phyloP scores from a whole-genome alignment of 352 stramenopile species.

The Globisporangium uncinulatum region DNA sequence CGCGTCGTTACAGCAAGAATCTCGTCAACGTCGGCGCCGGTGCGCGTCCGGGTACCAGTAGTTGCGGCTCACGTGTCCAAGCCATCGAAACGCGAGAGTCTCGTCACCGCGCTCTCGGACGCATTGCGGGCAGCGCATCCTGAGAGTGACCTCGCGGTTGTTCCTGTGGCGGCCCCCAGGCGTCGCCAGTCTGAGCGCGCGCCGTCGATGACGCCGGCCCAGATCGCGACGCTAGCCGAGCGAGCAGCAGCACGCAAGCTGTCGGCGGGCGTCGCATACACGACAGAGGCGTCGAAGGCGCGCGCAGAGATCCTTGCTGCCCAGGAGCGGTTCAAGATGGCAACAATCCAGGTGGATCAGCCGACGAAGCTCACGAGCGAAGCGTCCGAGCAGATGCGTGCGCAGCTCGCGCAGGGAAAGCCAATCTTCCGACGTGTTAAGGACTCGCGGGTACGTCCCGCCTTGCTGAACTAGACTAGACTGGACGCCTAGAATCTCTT shows the following conservation, averaged over 20 bases:
- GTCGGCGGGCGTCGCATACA: conserved; percentile 11
- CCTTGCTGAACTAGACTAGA: neutral
- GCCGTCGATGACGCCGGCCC: conserved; percentile 6
- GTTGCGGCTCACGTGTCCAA: neutral
- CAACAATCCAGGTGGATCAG: conserved; percentile 2
- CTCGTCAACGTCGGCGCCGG: neutral
- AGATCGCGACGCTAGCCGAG: conserved; percentile 2
- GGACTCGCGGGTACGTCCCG: conserved; percentile 10
- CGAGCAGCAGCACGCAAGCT: conserved; percentile 7
- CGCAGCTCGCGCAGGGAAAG: conserved; percentile 12
- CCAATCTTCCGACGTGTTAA: conserved; percentile 15
- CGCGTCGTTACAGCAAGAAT: neutral
- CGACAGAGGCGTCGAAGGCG: conserved; percentile 4
- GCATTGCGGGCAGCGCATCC: conserved; percentile 3
- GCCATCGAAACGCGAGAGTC: conserved; percentile 7
- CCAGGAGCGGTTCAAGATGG: conserved; percentile 6
- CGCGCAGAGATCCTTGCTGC: neutral
- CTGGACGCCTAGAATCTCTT: neutral
- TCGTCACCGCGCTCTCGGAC: conserved; percentile 14
- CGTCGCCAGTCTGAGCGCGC: conserved; percentile 13
- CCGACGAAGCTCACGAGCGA: neutral
- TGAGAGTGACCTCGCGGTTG: neutral
- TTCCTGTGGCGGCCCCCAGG: neutral
- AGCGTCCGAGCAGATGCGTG: conserved; percentile 3
- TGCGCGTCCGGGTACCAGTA: neutral